These are phyloP conservation scores for Porphyrellus sp. DNA, from an alignment of 1,284 basidiomycete genomes.

Conservation along the genomic window DNA sequence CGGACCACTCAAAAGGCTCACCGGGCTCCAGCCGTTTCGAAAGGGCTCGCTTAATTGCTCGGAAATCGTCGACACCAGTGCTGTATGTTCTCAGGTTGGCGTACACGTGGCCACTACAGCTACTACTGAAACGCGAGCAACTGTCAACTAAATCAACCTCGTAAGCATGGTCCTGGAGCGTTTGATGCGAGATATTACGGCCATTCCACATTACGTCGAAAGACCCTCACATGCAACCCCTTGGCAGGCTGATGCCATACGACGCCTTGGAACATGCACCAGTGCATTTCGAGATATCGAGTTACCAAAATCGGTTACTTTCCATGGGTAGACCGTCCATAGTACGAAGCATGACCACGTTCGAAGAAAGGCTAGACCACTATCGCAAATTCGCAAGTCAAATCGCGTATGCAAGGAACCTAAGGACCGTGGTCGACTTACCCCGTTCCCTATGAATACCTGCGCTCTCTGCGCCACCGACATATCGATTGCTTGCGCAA, in stretches of 20 bases:
- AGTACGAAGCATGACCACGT: slow-evolving; percentile 49
- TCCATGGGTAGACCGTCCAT: slow-evolving; percentile 12
- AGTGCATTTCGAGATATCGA: not conserved
- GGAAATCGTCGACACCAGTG: no score
- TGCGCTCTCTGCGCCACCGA: slow-evolving; percentile 42
- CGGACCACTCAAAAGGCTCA: no score
- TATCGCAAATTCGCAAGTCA: slow-evolving; percentile 19
- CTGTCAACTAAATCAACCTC: no score
- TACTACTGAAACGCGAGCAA: no score
- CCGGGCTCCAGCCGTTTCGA: no score
- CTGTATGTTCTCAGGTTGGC: no score
- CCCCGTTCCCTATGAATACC: slow-evolving; percentile 46
- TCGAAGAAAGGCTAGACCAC: slow-evolving; percentile 57
- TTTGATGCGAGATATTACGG: no score
- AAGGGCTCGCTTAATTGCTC: no score
- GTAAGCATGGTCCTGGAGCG: no score
- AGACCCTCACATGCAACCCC: not conserved
- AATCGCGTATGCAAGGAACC: not conserved
- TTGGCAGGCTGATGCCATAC: not conserved
- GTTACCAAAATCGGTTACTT: slow-evolving; percentile 32
- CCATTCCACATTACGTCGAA: not conserved
- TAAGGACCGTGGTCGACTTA: slow-evolving; percentile 13
- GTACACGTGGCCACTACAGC: no score
- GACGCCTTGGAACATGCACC: not conserved
- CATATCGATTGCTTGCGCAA: slow-evolving; percentile 45